Base-by-base conservation (phyloP, 2,329 filamentous ascomycete genomes). In the Magnaporthiopsis rhizophila region DNA sequence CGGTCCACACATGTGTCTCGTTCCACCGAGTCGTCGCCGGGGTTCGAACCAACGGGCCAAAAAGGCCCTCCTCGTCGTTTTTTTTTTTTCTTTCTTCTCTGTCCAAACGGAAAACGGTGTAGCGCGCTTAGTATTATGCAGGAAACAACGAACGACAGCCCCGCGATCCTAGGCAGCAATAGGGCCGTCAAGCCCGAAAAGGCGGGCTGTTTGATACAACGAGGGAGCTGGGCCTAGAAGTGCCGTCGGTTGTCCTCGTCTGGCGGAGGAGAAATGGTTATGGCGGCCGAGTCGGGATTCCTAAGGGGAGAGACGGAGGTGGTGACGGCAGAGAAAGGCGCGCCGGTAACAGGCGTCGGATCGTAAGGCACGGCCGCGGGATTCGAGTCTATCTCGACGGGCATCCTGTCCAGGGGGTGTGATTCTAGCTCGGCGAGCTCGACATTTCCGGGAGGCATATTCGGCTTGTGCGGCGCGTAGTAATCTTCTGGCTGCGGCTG, bases 361-460 rank as follows among this genome's bases (percentile, higher is more conserved):
- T 56, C 28, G 45, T 53, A 62, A 28, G 61, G 32, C 61, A 53
- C n/a, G 21, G 24, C 61, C 18, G 58, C 18, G 32, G 45, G 45
- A 7, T 26, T 53, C 1, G 61, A 28, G 18, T 62, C 61, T 26
- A 62, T 62, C 45, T 62, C 61, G 28, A 62, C 61, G 26, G 61
- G 45, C 21, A 53, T 26, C 59, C 36, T 61, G 11, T 15, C 13
- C 24, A 34, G n/a, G 30, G 59, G 61, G 15, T 28, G 34, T 3
- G 61, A 21, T 8, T 32, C 38, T 9, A 62, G 61, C 45, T 45
- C 45, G 61, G 50, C 61, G 45, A 62, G 61, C 28, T 62, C 61
- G 28, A 57, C 61, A 11, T 26, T 62, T 3, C 28, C 45, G 24
- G 45, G 28, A 5, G 45, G 61, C 26, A 56, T 26, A 11, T 21